Evolutionary conservation across 208 protist species (phyloP).

Genomic region (Leishmania aethiopica): DNA sequence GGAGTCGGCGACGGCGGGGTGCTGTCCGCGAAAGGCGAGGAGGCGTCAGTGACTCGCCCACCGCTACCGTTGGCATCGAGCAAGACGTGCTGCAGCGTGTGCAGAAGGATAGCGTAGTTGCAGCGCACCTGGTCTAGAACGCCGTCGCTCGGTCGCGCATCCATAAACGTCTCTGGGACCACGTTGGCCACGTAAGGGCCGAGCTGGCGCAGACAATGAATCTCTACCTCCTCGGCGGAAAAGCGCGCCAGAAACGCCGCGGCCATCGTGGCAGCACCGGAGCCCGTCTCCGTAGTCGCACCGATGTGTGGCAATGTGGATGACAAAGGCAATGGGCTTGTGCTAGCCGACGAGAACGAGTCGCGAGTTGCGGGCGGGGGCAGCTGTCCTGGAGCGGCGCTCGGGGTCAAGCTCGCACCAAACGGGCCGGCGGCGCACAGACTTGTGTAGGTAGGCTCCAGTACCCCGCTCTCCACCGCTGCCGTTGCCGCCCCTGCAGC

Average conservation of each 20-base stretch:
- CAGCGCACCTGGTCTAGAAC: slow-evolving; percentile 26
- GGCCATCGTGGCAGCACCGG: not conserved
- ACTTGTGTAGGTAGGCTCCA: not conserved
- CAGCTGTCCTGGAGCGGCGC: not conserved
- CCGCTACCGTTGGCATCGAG: not conserved
- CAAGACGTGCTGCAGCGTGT: slow-evolving; percentile 40
- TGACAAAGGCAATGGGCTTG: not conserved
- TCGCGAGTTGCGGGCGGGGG: not conserved
- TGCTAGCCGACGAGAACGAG: not conserved
- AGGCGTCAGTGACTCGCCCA: not conserved
- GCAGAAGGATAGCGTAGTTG: slow-evolving; percentile 49
- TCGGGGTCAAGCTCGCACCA: no score
- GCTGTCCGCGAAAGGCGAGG: not conserved
- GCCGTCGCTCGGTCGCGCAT: slow-evolving; percentile 38
- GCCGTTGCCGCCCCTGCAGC: not conserved
- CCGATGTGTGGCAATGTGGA: not conserved
- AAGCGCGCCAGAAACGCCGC: not conserved
- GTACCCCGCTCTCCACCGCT: not conserved
- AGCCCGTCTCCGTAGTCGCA: not conserved
- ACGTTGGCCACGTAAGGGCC: slow-evolving; percentile 49
- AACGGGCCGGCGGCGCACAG: not conserved
- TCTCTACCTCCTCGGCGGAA: slow-evolving; percentile 15
- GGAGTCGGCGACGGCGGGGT: not conserved
- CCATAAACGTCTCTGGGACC: slow-evolving; percentile 65
- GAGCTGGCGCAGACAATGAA: slow-evolving; percentile 17